Base-by-base conservation (phyloP, 495 filamentous ascomycete species). In the Gamarada debralockiae region DNA sequence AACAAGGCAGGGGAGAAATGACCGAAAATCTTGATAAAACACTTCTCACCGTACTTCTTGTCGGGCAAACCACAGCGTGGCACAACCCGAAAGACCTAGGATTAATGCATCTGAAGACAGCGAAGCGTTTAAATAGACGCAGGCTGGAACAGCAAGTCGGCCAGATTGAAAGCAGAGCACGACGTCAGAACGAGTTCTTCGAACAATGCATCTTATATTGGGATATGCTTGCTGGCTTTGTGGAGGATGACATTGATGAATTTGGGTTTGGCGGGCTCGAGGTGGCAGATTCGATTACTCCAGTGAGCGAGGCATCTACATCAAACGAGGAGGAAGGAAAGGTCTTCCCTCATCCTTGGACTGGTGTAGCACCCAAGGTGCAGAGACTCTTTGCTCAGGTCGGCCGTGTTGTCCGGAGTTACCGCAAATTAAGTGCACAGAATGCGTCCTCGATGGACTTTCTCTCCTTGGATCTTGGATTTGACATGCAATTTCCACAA, bases 211-310 rank as follows among this genome's bases (percentile, higher is more conserved):
- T 82, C 1, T 65, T 82, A 13, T 82, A 82, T 53, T 82, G 78
- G 78, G 78, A 82, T 47, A 82, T 82, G 78, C 69, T 80, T 21
- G 73, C 79, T 3, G 78, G 76, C 0, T 82, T 76, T 49, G 77
- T 82, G 10, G 68, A 75, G 20, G 77, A 81, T 44, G 70, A 73
- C 34, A 58, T 73, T 1, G 59, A 67, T 41, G 58, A 54, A 17
- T 50, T 61, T 48, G 52, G 50, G 1, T 50, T 57, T 46, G 34
- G 36, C 14, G 48, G 46, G 3, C 33, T 53, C 23, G 48, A 46
- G 0, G 17, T 18, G 0, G 3, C 3, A 2, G 37, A 18, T 2
- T 20, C 22, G 12, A 18, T 13, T 5, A 12, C 51, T 7, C 13
- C 52, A 15, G 31, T 24, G 6, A 24, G 24, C 15, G 40, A 25